phyloP scores from a whole-genome alignment of 768 basidiomycete species.

The Lentinula aciculospora region DNA sequence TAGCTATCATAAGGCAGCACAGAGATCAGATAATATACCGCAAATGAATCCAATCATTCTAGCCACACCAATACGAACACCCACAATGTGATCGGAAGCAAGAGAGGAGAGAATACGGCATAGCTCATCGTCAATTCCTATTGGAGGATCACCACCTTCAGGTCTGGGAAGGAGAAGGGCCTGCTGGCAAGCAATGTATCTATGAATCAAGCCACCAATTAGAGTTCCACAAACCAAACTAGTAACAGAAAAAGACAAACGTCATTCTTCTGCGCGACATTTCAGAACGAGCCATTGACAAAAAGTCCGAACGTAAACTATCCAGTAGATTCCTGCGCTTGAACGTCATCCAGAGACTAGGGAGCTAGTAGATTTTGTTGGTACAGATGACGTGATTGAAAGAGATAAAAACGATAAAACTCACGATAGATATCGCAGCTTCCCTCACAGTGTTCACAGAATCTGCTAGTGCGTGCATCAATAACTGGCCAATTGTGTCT shows the following conservation, averaged over 20 bases:
- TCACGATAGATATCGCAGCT: slow-evolving; percentile 59
- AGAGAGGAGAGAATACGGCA: slow-evolving; percentile 53
- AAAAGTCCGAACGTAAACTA: slow-evolving; percentile 34
- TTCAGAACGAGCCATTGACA: slow-evolving; percentile 37
- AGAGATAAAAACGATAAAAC: slow-evolving; percentile 25
- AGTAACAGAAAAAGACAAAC: slow-evolving; percentile 34
- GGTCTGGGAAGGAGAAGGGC: slow-evolving; percentile 39
- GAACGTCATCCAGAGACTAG: slow-evolving; percentile 37
- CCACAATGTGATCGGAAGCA: slow-evolving; percentile 64
- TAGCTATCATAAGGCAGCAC: neutral
- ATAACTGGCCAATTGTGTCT: slow-evolving; percentile 39
- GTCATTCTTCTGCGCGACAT: slow-evolving; percentile 64
- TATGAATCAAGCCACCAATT: slow-evolving; percentile 21
- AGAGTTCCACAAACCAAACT: slow-evolving; percentile 1
- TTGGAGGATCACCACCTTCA: slow-evolving; percentile 25
- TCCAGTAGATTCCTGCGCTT: slow-evolving; percentile 28
- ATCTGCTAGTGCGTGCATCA: slow-evolving; percentile 65
- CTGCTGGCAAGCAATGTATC: slow-evolving; percentile 72
- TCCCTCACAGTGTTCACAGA: slow-evolving; percentile 82
- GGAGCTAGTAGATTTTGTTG: slow-evolving; percentile 33
- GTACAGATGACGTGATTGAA: slow-evolving; percentile 8
- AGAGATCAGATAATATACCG: slow-evolving; percentile 34
- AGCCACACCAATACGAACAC: slow-evolving; percentile 84
- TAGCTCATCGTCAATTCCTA: slow-evolving; percentile 40
- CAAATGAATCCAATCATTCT: slow-evolving; percentile 54